phyloP scores from a whole-genome alignment of 2,329 filamentous ascomycete species.

The Cercospora janseana region DNA sequence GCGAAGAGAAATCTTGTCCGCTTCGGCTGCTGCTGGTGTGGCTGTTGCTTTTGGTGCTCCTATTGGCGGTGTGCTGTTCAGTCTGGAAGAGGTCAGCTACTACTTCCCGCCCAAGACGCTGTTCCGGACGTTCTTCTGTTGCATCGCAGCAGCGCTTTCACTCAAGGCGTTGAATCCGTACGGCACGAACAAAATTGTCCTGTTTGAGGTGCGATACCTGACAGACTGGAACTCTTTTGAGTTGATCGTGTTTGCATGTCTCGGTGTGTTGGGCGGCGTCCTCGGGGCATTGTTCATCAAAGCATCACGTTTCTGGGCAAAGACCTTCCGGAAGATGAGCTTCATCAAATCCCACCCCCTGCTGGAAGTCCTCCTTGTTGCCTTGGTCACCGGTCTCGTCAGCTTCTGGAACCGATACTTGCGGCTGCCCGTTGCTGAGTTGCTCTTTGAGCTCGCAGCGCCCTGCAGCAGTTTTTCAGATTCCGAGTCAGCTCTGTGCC shows the following conservation, averaged over 20 bases:
- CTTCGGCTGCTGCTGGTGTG: constrained; percentile 85
- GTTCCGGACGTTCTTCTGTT: constrained; percentile 97
- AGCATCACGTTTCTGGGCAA: constrained; percentile 84
- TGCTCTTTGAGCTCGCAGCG: constrained; percentile 85
- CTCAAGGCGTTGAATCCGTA: constrained; percentile 96
- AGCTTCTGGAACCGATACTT: constrained; percentile 95
- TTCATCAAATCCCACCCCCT: constrained; percentile 80
- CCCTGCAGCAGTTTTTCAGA: constrained; percentile 73
- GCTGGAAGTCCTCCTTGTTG: constrained; percentile 84
- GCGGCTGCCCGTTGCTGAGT: constrained; percentile 82
- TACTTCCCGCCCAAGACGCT: constrained; percentile 97
- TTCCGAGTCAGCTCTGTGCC: constrained; percentile 75
- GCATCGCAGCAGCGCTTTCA: constrained; percentile 82
- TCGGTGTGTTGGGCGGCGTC: constrained; percentile 80
- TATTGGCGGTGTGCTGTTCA: constrained; percentile 85
- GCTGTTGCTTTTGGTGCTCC: constrained; percentile 93
- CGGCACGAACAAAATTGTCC: constrained; percentile 91
- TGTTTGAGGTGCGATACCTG: constrained; percentile 90
- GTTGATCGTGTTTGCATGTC: constrained; percentile 76
- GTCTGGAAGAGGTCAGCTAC: constrained; percentile 91
- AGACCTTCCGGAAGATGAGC: constrained; percentile 76
- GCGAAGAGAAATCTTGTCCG: constrained; percentile 87
- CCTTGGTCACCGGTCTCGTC: constrained; percentile 75
- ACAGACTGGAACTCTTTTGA: constrained; percentile 95
- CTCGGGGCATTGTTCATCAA: constrained; percentile 95